These are phyloP conservation scores for Hanseniaspora sp. DNA, from an alignment of 1,139 yeast genomes.

Conservation along the genomic window DNA sequence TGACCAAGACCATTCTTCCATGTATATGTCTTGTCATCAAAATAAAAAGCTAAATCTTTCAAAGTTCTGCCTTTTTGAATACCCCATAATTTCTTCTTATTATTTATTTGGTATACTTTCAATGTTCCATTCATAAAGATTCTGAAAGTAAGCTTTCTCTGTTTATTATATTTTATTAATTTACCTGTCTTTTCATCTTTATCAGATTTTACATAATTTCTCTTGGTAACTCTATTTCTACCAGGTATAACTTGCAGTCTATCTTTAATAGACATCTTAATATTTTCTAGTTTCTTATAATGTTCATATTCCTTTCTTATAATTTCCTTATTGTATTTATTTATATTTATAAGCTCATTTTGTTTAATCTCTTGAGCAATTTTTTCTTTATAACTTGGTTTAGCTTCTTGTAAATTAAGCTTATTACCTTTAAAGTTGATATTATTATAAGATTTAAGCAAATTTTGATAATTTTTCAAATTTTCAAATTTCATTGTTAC, in stretches of 20 bases:
- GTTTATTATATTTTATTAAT: constrained; percentile 17
- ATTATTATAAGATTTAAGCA: constrained; percentile 54
- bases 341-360: constrained; percentile 24
- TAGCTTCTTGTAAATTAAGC: constrained; percentile 37
- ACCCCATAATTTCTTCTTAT: constrained; percentile 84
- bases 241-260: constrained; percentile 51
- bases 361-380: constrained; percentile 20
- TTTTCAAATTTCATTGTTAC: constrained; percentile 46
- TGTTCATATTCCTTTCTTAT: constrained; percentile 33
- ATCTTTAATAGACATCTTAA: constrained; percentile 33
- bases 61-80: constrained; percentile 53
- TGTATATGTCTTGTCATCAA: constrained; percentile 40
- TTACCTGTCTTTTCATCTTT: constrained; percentile 34
- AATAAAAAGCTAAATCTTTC: constrained; percentile 53
- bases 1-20: constrained; percentile 85
- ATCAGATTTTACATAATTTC: constrained; percentile 21
- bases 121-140: constrained; percentile 48
- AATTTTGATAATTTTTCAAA: constrained; percentile 35
- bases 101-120: constrained; percentile 42
- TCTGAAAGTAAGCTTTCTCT: constrained; percentile 53
- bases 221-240: constrained; percentile 40
- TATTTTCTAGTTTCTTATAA: constrained; percentile 35
- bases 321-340: constrained; percentile 24
- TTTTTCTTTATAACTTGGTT: constrained; percentile 2
- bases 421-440: constrained; percentile 64